Conservation (phyloP, 2,329 filamentous ascomycete species). For the Microcyclospora pomicola region DNA sequence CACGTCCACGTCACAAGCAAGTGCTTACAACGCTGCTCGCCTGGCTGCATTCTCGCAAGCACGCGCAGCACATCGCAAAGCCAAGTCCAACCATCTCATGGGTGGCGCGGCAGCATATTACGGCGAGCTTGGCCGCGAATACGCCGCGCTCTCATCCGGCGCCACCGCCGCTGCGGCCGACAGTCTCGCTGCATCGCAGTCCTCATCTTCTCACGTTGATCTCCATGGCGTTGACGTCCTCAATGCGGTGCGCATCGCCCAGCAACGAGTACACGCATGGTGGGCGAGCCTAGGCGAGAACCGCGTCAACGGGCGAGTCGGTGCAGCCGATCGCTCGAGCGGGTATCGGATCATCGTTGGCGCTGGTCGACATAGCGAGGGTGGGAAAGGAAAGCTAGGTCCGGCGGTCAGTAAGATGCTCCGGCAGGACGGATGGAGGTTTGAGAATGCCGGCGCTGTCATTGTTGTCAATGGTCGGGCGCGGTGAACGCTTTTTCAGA, state of each 20-base stretch:
- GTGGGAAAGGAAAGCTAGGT: slow-evolving; percentile 61
- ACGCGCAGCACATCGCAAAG: slow-evolving; percentile 42
- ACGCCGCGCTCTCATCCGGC: slow-evolving; percentile 42
- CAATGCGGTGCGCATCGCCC: slow-evolving; percentile 68
- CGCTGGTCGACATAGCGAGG: slow-evolving; percentile 60
- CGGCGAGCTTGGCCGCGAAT: slow-evolving; percentile 53
- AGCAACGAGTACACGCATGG: slow-evolving; percentile 54
- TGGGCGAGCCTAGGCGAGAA: slow-evolving; percentile 60
- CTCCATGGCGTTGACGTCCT: slow-evolving; percentile 72
- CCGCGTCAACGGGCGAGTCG: slow-evolving; percentile 35
- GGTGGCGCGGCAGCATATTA: slow-evolving; percentile 66
- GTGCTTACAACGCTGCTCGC: slow-evolving; percentile 32
- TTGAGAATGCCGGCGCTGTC: slow-evolving; percentile 57
- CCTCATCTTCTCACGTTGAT: slow-evolving; percentile 47
- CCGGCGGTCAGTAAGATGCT: slow-evolving; percentile 68
- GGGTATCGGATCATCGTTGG: slow-evolving; percentile 71
- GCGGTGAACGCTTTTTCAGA: too few relatives aligned
- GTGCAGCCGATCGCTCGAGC: slow-evolving; percentile 31
- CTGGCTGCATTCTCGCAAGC: slow-evolving; percentile 44
- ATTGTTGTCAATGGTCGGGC: slow-evolving; percentile 51
- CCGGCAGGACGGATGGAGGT: slow-evolving; percentile 67
- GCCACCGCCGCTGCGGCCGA: slow-evolving; percentile 57
- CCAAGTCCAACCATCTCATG: slow-evolving; percentile 59
- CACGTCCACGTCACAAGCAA: slow-evolving; percentile 5
- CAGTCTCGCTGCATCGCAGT: slow-evolving; percentile 53